phyloP scores from a whole-genome alignment of 352 stramenopile species.

The Phytophthora palmivora region DNA sequence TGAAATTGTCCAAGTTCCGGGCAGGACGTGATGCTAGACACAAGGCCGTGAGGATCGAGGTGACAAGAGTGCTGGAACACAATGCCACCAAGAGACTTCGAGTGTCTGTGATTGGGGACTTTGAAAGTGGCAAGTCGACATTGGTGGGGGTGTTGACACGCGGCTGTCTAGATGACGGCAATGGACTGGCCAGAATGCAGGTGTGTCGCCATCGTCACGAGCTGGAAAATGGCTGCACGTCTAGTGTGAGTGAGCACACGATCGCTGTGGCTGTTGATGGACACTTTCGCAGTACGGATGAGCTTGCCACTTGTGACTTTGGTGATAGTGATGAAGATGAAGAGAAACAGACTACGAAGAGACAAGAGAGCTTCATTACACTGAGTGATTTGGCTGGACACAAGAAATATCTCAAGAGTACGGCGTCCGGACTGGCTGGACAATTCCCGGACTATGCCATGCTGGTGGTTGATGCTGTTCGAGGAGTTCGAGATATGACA shows the following conservation, averaged over 20 bases:
- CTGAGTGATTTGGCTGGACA: constrained; percentile 84
- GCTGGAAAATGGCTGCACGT: constrained; percentile 89
- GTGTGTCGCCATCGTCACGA: constrained; percentile 92
- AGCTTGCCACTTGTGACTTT: constrained; percentile 56
- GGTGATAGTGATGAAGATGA: constrained; percentile 49
- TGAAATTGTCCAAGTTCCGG: constrained; percentile 71
- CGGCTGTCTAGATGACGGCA: constrained; percentile 84
- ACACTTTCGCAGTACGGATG: constrained; percentile 60
- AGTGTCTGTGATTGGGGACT: constrained; percentile 89
- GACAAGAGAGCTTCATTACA: constrained; percentile 54
- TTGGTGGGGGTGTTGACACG: constrained; percentile 89
- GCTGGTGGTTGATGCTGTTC: constrained; percentile 76
- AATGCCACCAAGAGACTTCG: constrained; percentile 68
- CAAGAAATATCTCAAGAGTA: constrained; percentile 92
- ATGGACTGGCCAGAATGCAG: constrained; percentile 88
- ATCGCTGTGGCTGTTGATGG: constrained; percentile 74
- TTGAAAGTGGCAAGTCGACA: constrained; percentile 91
- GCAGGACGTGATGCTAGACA: constrained; percentile 39
- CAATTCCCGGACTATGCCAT: constrained; percentile 90
- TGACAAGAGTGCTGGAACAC: constrained; percentile 59
- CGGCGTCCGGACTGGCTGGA: constrained; percentile 80
- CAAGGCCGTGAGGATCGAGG: constrained; percentile 56
- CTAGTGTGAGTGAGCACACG: constrained; percentile 90
- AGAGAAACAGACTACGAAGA: constrained; percentile 21
- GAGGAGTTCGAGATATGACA: constrained; percentile 80